Evolutionary conservation across 2,329 filamentous ascomycete species (phyloP), one percentile per base, ranked within the genome.

Genomic region (Colletotrichum neosansevieriae): DNA sequence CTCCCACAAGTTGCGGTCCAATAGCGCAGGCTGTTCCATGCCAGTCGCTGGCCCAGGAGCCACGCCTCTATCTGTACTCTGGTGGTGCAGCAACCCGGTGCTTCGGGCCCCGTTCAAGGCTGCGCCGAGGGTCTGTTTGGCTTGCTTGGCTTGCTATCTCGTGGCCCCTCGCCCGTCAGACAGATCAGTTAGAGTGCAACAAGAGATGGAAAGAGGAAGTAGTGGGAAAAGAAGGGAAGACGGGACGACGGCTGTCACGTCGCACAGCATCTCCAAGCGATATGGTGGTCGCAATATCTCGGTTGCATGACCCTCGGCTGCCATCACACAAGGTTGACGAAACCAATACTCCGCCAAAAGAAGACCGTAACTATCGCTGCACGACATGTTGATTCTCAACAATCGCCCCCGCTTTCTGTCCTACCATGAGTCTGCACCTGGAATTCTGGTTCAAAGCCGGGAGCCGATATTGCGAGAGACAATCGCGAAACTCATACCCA

Each of bases 261-360:
- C 13, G 51, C 49, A 51, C 59, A 45, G 38, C 38, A 34, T 63
- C 50, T 29, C 36, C 24, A 57, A 57, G 13, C 19, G 51, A 24
- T 44, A 42, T 17, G 47, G 40, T 47, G 29, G 59, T 45, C 19
- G 40, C 58, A 63, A 58, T 67, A 59, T 67, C 64, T 63, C 38
- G 60, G 64, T 19, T 58, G 60, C 44, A 34, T 17, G 45, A 42
- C 45, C 12, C 34, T 50, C 45, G 38, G 29, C 65, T 45, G 36
- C 53, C 34, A 40, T 45, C 38, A 36, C 21, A 44, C 44, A 51
- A 44, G 19, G 9, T 15, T 17, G 17, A 38, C 38, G 17, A n/a
- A 32, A 36, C 59, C 24, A 49, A 36, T 47, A 34, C 21, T 49
- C 11, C 29, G 17, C 36, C 34, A 40, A 44, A 34, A 15, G 34